Percentiles rank a stretch among this genome's conserved stretches.
Conservation (phyloP, 2,329 filamentous ascomycete species). For the Fusarium acutatum region DNA sequence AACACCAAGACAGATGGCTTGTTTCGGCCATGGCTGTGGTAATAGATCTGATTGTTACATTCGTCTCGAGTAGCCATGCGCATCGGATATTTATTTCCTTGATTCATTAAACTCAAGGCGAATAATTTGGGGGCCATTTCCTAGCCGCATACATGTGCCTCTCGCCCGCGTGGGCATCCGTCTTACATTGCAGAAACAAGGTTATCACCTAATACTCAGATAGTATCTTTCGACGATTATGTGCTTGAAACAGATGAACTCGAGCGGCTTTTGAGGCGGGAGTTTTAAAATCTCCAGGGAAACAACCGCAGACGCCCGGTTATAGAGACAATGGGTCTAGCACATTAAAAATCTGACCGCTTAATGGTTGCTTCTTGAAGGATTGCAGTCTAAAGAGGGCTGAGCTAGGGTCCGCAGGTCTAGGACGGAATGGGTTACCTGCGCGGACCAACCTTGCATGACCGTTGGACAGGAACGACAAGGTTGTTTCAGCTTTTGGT, state of each 20-base stretch:
- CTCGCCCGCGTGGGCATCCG: background rate
- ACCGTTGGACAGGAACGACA: background rate
- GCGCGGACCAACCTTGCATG: background rate
- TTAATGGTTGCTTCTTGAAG: background rate
- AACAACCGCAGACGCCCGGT: background rate
- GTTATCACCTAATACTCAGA: background rate
- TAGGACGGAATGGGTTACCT: background rate
- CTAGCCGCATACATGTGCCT: background rate
- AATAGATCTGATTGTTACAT: background rate
- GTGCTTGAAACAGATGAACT: background rate
- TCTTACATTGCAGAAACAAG: background rate
- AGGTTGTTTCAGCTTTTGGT: background rate
- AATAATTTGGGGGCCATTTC: background rate
- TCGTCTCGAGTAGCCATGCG: background rate
- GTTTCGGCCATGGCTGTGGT: fast-evolving
- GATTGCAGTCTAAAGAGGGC: background rate
- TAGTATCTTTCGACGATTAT: background rate
- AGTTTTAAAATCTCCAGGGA: background rate
- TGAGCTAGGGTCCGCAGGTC: background rate
- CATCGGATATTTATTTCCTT: background rate
- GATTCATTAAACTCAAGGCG: background rate
- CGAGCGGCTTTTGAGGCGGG: background rate
- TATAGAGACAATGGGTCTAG: background rate
- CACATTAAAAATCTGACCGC: background rate
- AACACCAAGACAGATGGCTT: background rate